phyloP scores from a whole-genome alignment of 768 basidiomycete genomes.

The Leccinum incarnatum region DNA sequence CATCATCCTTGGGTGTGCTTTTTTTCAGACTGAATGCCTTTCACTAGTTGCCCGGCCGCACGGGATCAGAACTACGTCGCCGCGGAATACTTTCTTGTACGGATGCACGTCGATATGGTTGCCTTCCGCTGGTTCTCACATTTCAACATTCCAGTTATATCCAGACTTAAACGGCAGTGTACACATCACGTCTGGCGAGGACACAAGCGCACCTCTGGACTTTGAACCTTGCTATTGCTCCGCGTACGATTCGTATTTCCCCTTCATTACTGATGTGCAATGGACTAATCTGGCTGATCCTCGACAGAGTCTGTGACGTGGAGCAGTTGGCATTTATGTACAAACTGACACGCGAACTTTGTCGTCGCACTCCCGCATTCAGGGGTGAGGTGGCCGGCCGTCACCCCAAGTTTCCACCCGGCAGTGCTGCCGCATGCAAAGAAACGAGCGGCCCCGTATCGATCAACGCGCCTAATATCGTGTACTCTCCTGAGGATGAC shows the following conservation, averaged over 20 bases:
- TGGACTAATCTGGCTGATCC: neutral
- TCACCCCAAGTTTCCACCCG: slow-evolving; percentile 30
- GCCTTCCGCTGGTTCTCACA: too few relatives aligned
- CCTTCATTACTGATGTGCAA: neutral
- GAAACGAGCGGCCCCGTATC: slow-evolving; percentile 18
- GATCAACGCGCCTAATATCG: neutral
- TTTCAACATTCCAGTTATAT: slow-evolving; percentile 30
- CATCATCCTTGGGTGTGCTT: neutral
- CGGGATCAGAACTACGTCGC: too few relatives aligned
- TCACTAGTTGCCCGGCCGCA: too few relatives aligned
- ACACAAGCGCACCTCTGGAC: slow-evolving; percentile 40
- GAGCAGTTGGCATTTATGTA: slow-evolving; percentile 48
- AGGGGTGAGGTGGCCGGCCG: slow-evolving; percentile 15
- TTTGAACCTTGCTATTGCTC: slow-evolving; percentile 47
- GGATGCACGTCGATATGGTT: too few relatives aligned
- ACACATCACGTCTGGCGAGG: slow-evolving; percentile 43
- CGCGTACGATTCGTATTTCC: slow-evolving; percentile 31
- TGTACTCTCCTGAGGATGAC: neutral
- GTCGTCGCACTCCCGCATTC: slow-evolving; percentile 46
- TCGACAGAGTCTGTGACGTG: slow-evolving; percentile 37
- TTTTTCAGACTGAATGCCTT: neutral
- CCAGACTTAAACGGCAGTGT: slow-evolving; percentile 46
- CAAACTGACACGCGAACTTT: slow-evolving; percentile 53
- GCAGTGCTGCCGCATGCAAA: slow-evolving; percentile 28
- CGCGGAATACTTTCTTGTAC: too few relatives aligned